Base-by-base conservation (phyloP, 2,329 filamentous ascomycete species). In the Boeremia exigua region DNA sequence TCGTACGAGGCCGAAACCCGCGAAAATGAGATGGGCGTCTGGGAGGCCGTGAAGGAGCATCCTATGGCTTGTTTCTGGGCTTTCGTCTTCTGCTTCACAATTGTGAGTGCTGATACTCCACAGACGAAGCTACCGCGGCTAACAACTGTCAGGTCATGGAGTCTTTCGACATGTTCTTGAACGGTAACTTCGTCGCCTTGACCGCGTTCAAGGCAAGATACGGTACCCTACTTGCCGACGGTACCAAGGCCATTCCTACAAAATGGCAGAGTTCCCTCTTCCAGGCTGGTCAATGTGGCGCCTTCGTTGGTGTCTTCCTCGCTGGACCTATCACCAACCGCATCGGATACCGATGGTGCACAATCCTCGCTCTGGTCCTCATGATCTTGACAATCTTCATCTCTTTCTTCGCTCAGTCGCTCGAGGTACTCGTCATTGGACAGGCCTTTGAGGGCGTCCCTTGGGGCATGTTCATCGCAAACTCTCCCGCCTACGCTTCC, bases 391-490 rank as follows among this genome's bases (percentile, higher is more conserved):
- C 82, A 54, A 86, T 86, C 71, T 84, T 86, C 65, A 69, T 84
- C 63, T 86, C 82, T 54, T 86, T 83, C 75, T 86, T 85, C 61
- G 66, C 78, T 36, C 66, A 80, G 29, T 79, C 78, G 0, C 74
- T 81, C 15, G 58, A 73, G 4, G 69, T 82, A 9, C 73, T 80
- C 17, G 80, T 85, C 61, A 79, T 78, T 10, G 77, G 81, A 33
- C 84, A 87, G 74, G 74, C 84, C 33, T 78, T 87, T 32, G 84
- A 86, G 68, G 85, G 85, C 60, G 64, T 88, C 2, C 85, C 85
- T 1, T 87, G 84, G 85, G 85, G 85, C 14, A 81, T 87, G 66
- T 88, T 87, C 68, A 85, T 86, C 62, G 84, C 84, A 65, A 86
- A 86, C 66, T 81, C 84, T 3, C 85, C 85, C 1, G 84, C 85